Evolutionary conservation across 129 eudicot genomes (phyloP), one percentile per base, ranked within the genome.

Genomic region (Pulicaria dysenterica): DNA sequence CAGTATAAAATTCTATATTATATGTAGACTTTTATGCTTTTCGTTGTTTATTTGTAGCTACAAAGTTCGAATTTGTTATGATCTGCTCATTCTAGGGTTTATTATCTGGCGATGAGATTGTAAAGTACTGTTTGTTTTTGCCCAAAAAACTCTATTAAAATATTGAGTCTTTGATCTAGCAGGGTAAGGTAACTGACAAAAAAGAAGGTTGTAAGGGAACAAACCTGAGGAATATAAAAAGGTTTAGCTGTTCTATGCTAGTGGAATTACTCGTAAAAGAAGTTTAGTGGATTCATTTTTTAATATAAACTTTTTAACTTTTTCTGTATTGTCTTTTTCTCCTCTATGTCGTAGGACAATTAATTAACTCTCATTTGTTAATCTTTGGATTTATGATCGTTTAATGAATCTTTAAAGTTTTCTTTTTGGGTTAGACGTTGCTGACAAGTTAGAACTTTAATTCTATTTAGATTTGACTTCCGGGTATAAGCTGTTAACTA

Each of bases 261-360:
- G 79, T 82, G 69, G 80, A 79, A 73, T 73, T 77, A 61, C 78
- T 82, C 82, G 57, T 47, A 69, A 61, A 79, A 63, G 24, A 38
- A 37, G 46, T 47, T 53, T 66, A 24, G 38, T 64, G 72, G 61
- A 39, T 67, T 31, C 19, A 37, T 41, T 49, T 58, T 49, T 77
- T 69, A 59, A 77, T 58, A 49, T 49, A 13, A 54, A 34, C 47
- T 62, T 50, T 77, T 69, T 50, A 65, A 84, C 77, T 71, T 81
- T 24, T 74, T 79, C 48, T 70, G 70, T 70, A 36, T 76, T 87
- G 89, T 84, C 83, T 73, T 73, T 76, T 81, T 68, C 13, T 48
- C 62, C 72, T 72, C 31, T 49, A 37, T 41, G 74, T 53, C 42
- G 37, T 36, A 50, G 59, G 55, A 49, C 60, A 67, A 37, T 58